phyloP scores from a whole-genome alignment of 352 stramenopile species.

The Pythium phragmiticola region DNA sequence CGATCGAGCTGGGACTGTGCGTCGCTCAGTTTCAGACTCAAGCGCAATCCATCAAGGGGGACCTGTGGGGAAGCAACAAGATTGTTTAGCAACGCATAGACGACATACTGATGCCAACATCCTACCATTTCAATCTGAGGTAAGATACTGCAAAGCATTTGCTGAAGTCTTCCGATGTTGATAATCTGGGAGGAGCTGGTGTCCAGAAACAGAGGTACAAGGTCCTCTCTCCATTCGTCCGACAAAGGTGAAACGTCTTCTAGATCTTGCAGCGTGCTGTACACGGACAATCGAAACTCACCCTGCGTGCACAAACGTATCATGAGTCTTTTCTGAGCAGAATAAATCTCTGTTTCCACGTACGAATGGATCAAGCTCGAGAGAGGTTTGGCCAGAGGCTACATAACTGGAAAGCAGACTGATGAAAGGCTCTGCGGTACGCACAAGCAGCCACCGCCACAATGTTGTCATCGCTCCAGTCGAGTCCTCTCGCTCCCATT shows the following conservation, averaged over 20 bases:
- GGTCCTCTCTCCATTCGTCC: neutral
- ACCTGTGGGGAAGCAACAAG: conserved; percentile 5
- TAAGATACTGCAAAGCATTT: conserved; percentile 23
- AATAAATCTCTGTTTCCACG: conserved; percentile 12
- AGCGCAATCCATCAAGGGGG: conserved; percentile 9
- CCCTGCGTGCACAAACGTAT: conserved; percentile 1
- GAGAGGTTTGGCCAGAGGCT: conserved; percentile 37
- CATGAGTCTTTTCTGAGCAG: neutral
- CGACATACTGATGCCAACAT: neutral
- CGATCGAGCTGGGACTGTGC: conserved; percentile 4
- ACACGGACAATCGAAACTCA: conserved; percentile 28
- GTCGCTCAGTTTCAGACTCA: conserved; percentile 4
- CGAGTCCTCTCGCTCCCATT: conserved; percentile 38
- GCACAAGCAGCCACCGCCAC: conserved; percentile 56
- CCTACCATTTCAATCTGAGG: conserved; percentile 16
- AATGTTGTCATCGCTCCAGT: conserved; percentile 32
- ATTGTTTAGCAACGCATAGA: neutral
- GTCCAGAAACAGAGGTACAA: conserved; percentile 16
- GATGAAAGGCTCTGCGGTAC: conserved; percentile 53
- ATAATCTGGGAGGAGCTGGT: neutral
- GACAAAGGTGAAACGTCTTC: neutral
- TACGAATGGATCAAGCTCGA: conserved; percentile 58
- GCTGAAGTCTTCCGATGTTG: conserved; percentile 22
- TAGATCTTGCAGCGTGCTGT: conserved; percentile 17
- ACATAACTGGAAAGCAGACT: conserved; percentile 50